Base-by-base conservation (phyloP, 495 filamentous ascomycete species). In the Pseudevernia furfuracea region DNA sequence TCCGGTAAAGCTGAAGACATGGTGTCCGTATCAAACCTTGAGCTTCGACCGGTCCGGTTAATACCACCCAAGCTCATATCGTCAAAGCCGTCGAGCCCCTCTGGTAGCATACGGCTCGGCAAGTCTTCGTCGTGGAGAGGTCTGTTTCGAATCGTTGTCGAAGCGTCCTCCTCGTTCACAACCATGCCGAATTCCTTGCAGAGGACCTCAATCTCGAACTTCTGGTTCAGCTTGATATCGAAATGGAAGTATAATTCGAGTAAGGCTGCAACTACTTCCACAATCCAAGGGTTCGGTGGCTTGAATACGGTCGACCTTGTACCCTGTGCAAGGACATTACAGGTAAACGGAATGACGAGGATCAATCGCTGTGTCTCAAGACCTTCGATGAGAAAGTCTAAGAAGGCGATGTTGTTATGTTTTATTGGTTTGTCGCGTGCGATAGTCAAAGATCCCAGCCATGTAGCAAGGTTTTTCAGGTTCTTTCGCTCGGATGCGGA, bases 181-280 rank as follows among this genome's bases (percentile, higher is more conserved):
- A 96, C 89, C 25, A 96, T 79, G 55, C 87, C 86, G n/a, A 99
- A 79, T 36, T 90, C 91, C 72, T 91, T 94, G 77, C 91, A 97
- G 14, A 99, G 80, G 11, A 97, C 91, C 73, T 99, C 94, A 67
- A 99, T 97, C 72, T 97, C 94, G 68, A 99, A 99, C 70, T 96
- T 97, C 41, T 93, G 84, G 68, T 97, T 96, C 48, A 97, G 81
- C 73, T 96, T 97, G 52, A 97, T 75, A 67, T 96, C 91, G n/a
- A 89, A 90, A 70, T 85, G 87, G 65, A 95, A 86, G 67, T 97
- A 97, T 21, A 99, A 82, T 67, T 97, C 94, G 60, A 94, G 87
- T 58, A 99, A 80, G 19, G 96, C 77, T 48, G 87, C 81, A 60
- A 97, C 80, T 44, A 97, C 90, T 63, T 97, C 94, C 90, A 97